Percentiles rank a stretch among this genome's conserved stretches.
Evolutionary conservation across 2,329 filamentous ascomycete species (phyloP).

Genomic region (Cladosporium velox): DNA sequence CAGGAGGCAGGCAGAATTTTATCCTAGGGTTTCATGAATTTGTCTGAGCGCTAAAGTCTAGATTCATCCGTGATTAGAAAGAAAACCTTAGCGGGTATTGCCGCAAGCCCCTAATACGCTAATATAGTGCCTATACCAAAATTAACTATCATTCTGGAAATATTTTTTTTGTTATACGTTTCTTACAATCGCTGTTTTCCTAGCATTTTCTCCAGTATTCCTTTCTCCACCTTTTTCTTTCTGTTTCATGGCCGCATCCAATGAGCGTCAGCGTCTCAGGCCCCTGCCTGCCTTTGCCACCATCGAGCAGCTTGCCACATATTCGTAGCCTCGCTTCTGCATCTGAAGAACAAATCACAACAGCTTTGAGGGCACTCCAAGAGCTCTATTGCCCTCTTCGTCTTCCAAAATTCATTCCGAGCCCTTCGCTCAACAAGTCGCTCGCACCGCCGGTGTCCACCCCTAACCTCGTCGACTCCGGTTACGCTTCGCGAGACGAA

Average conservation of each 20-base stretch:
- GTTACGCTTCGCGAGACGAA: neutral
- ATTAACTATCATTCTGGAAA: neutral
- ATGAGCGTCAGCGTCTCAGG: slow-evolving; percentile 2
- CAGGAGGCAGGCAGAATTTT: neutral
- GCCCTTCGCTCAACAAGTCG: neutral
- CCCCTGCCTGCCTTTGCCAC: slow-evolving; percentile 10
- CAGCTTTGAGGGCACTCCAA: neutral
- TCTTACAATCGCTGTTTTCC: neutral
- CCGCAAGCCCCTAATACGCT: slow-evolving; percentile 2
- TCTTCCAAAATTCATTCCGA: neutral
- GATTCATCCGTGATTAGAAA: neutral
- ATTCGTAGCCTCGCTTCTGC: slow-evolving; percentile 4
- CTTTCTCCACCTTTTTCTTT: neutral
- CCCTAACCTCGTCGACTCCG: neutral
- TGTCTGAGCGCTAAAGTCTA: slow-evolving; percentile 4
- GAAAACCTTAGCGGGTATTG: neutral
- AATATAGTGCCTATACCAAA: slow-evolving; percentile 9
- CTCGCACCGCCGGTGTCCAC: neutral
- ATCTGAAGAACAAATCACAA: neutral
- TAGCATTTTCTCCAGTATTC: neutral
- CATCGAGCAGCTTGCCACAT: slow-evolving; percentile 12
- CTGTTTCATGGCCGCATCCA: neutral
- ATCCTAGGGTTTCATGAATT: neutral
- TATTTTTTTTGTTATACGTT: neutral
- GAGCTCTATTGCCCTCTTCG: slow-evolving; percentile 5